Evolutionary conservation across 2,329 filamentous ascomycete genomes (phyloP).

Genomic region (Colletotrichum simmondsii): DNA sequence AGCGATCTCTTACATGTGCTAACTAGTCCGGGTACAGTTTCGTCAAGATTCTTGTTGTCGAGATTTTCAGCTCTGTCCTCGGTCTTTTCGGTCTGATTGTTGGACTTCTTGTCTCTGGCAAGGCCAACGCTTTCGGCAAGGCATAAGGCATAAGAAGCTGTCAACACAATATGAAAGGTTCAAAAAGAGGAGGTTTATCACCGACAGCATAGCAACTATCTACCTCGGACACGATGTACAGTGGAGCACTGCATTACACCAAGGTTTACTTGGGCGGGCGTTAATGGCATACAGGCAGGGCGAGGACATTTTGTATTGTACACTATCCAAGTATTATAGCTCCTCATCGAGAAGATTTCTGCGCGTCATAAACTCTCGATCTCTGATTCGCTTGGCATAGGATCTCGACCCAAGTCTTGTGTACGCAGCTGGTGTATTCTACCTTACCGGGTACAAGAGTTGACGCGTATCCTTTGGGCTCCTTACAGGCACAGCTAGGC

Average conservation of each 20-base stretch:
- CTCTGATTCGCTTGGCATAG: background rate
- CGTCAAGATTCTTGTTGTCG: conserved; percentile 98
- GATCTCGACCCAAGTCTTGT: background rate
- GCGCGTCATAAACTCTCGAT: background rate
- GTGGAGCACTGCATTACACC: conserved; percentile 36
- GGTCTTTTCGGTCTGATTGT: conserved; percentile 97
- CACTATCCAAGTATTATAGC: conserved; percentile 34
- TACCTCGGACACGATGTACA: conserved; percentile 28
- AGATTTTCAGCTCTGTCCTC: conserved; percentile 98
- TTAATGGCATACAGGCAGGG: conserved; percentile 37
- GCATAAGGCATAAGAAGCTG: conserved; percentile 28
- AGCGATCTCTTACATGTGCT: conserved; percentile 36
- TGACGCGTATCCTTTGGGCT: too few species aligned
- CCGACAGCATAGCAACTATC: conserved; percentile 18
- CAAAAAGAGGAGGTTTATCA: conserved; percentile 15
- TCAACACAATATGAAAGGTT: background rate
- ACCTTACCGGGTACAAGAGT: background rate
- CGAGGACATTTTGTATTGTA: conserved; percentile 36
- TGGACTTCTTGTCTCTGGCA: conserved; percentile 86
- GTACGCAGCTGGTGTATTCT: background rate
- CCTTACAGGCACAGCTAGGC: background rate
- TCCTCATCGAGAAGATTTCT: conserved; percentile 31
- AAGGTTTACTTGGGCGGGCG: conserved; percentile 37
- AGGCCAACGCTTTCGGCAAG: conserved; percentile 78
- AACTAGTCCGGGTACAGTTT: conserved; percentile 68